A percentile compares a stretch with the other conserved stretches of the same genome.
Evolutionary conservation across 768 basidiomycete genomes (phyloP).

Genomic region (Krasilnikovozyma curviuscula): DNA sequence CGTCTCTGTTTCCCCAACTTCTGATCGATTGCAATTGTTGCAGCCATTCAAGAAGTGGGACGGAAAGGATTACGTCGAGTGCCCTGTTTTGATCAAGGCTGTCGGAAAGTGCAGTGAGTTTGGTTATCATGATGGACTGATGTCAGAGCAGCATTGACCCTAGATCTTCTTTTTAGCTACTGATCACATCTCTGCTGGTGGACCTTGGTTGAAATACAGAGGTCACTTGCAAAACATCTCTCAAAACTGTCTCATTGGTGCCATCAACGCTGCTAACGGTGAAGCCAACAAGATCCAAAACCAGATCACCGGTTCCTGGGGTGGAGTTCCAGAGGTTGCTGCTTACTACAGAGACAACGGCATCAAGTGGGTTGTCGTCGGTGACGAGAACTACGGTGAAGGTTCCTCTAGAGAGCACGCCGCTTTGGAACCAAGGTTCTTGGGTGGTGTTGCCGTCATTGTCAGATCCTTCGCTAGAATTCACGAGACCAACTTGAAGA

Average conservation of each 20-base stretch:
- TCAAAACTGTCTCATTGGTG: slow-evolving; percentile 93
- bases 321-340: slow-evolving; percentile 63
- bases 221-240: slow-evolving; percentile 19
- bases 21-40: slow-evolving; percentile 77
- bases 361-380: slow-evolving; percentile 93
- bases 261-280: slow-evolving; percentile 84
- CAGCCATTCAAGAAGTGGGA: slow-evolving; percentile 82
- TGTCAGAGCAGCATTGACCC: background rate
- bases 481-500: slow-evolving; percentile 89
- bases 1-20: slow-evolving; percentile 67
- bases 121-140: background rate
- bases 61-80: slow-evolving; percentile 70
- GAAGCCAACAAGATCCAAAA: slow-evolving; percentile 90
- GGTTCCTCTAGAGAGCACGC: slow-evolving; percentile 97
- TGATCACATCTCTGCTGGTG: slow-evolving; percentile 19
- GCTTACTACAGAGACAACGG: slow-evolving; percentile 73
- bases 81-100: slow-evolving; percentile 94
- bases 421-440: slow-evolving; percentile 83
- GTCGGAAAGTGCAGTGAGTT: slow-evolving; percentile 92
- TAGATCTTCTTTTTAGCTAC: slow-evolving; percentile 11
- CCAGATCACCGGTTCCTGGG: slow-evolving; percentile 69
- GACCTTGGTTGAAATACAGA: slow-evolving; percentile 18
- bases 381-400: slow-evolving; percentile 72
- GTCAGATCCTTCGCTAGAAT: slow-evolving; percentile 93
- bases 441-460: slow-evolving; percentile 89